phyloP scores from a whole-genome alignment of 805 yeast genomes.

The Maudiozyma barnettii region DNA sequence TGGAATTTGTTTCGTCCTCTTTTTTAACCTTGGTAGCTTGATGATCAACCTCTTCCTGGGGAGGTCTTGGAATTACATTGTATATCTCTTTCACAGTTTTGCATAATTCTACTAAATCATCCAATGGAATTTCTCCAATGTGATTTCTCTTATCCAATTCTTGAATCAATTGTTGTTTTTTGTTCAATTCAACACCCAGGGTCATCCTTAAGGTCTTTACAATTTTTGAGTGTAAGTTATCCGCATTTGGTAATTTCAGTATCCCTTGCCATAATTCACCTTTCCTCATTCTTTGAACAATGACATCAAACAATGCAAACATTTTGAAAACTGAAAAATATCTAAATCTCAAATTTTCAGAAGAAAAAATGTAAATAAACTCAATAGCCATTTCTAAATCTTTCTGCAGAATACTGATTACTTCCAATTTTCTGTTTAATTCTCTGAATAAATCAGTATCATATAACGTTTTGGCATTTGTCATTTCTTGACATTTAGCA shows the following conservation, averaged over 20 bases:
- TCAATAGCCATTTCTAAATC: conserved; percentile 20
- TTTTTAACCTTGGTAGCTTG: neutral
- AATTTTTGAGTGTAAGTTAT: conserved; percentile 15
- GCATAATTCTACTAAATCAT: conserved; percentile 7
- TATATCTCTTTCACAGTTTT: conserved; percentile 4
- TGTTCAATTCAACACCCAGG: conserved; percentile 18
- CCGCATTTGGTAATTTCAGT: conserved; percentile 11
- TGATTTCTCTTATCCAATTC: conserved; percentile 15
- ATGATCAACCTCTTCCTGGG: neutral
- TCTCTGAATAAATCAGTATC: neutral
- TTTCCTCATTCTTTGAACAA: conserved; percentile 22
- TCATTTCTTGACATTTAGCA: conserved; percentile 10
- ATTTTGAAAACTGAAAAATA: conserved; percentile 27
- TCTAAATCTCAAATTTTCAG: conserved; percentile 22
- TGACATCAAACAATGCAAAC: conserved; percentile 24
- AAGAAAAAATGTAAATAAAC: conserved; percentile 16
- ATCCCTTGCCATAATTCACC: conserved; percentile 22
- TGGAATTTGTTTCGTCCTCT: neutral
- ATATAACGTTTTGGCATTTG: neutral
- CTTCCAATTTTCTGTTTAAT: conserved; percentile 13
- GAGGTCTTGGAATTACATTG: conserved; percentile 3
- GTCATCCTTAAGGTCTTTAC: conserved; percentile 20
- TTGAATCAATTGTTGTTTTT: conserved; percentile 11
- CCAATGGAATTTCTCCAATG: conserved; percentile 7
- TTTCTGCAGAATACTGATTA: conserved; percentile 15